phyloP scores from a whole-genome alignment of 805 yeast species.

The Lachancea mirantina region DNA sequence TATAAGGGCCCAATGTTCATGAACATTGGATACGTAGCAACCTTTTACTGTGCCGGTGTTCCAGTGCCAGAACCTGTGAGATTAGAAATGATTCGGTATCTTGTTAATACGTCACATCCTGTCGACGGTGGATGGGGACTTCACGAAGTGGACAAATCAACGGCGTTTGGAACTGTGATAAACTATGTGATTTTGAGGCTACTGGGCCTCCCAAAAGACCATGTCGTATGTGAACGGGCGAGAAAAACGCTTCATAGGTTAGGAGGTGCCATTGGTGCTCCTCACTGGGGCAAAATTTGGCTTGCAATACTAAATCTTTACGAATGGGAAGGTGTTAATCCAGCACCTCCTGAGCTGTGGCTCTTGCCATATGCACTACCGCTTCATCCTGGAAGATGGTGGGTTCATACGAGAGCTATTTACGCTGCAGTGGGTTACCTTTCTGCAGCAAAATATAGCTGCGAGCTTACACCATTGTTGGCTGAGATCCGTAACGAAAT shows the following conservation, averaged over 20 bases:
- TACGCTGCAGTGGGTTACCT: slow-evolving; percentile 83
- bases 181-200: slow-evolving; percentile 79
- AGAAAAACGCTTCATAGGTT: slow-evolving; percentile 56
- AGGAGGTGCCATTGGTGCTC: slow-evolving; percentile 87
- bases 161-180: slow-evolving; percentile 89
- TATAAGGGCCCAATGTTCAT: slow-evolving; percentile 98
- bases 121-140: slow-evolving; percentile 99
- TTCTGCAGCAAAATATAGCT: slow-evolving; percentile 46
- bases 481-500: slow-evolving; percentile 67
- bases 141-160: slow-evolving; percentile 84
- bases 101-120: slow-evolving; percentile 90
- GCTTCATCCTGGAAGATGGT: slow-evolving; percentile 94
- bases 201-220: slow-evolving; percentile 66
- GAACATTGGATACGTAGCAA: slow-evolving; percentile 80
- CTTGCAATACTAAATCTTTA: slow-evolving; percentile 71
- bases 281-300: slow-evolving; percentile 99
- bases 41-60: slow-evolving; percentile 60
- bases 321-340: slow-evolving; percentile 95
- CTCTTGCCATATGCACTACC: slow-evolving; percentile 73
- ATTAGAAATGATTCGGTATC: slow-evolving; percentile 71
- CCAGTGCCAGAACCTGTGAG: slow-evolving; percentile 60
- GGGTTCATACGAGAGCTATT: slow-evolving; percentile 96
- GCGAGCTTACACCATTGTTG: slow-evolving; percentile 59
- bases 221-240: slow-evolving; percentile 74
- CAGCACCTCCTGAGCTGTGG: slow-evolving; percentile 97